These are phyloP conservation scores for Byssochlamys sp. DNA, from an alignment of 2,329 filamentous ascomycete species.

Conservation along the genomic window DNA sequence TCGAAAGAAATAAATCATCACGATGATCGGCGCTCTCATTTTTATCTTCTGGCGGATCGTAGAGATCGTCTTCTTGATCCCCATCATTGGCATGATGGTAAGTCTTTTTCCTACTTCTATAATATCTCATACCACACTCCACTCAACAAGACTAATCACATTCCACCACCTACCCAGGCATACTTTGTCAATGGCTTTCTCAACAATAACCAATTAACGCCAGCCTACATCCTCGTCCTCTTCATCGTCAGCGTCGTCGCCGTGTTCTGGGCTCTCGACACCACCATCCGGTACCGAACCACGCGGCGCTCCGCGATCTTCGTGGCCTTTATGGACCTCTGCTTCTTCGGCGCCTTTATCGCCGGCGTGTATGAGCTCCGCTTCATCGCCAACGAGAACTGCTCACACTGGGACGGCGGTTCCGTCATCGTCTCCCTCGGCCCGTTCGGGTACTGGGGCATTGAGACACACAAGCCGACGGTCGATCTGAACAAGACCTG, in stretches of 20 bases:
- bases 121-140: conserved; percentile 1
- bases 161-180: conserved; percentile 24
- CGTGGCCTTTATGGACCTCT: conserved; percentile 52
- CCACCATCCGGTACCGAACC: conserved; percentile 49
- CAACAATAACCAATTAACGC: conserved; percentile 48
- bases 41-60: conserved; percentile 54
- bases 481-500: conserved; percentile 64
- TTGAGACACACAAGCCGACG: conserved; percentile 39
- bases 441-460: conserved; percentile 48
- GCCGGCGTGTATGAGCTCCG: conserved; percentile 51
- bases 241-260: conserved; percentile 57
- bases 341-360: conserved; percentile 56
- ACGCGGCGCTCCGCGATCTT: conserved; percentile 51
- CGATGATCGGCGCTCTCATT: conserved; percentile 46
- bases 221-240: conserved; percentile 51
- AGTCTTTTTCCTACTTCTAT: conserved; percentile 7
- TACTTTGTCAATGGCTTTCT: conserved; percentile 55
- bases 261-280: conserved; percentile 52
- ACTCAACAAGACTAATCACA: neutral
- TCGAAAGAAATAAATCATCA: conserved; percentile 11
- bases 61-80: conserved; percentile 54
- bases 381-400: conserved; percentile 54
- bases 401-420: conserved; percentile 49
- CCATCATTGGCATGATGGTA: conserved; percentile 54
- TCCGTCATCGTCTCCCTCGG: conserved; percentile 53